Percentiles rank a stretch among this genome's conserved stretches.
phyloP scores from a whole-genome alignment of 2,329 filamentous ascomycete genomes.

The Periconia sp. region DNA sequence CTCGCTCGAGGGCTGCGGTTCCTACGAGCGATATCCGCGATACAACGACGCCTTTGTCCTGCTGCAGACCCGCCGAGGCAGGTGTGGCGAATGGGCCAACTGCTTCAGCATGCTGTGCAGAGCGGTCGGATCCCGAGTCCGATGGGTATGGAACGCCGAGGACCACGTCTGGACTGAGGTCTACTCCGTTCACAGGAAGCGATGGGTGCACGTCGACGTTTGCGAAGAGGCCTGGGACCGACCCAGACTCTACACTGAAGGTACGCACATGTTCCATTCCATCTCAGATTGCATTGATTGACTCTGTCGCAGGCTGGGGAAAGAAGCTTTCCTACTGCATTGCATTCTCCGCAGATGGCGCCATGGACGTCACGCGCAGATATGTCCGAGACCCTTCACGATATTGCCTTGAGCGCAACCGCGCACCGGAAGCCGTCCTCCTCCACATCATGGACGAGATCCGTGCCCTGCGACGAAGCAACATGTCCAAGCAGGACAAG shows the following conservation, averaged over 20 bases:
- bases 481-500: conserved; percentile 84
- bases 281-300: conserved; percentile 15
- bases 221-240: conserved; percentile 97
- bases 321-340: conserved; percentile 98
- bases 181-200: conserved; percentile 89
- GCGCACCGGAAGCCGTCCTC: conserved; percentile 86
- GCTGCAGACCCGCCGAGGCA: conserved; percentile 82
- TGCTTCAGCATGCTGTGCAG: conserved; percentile 99
- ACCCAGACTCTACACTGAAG: conserved; percentile 88
- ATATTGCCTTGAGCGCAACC: conserved; percentile 75
- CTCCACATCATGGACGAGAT: conserved; percentile 94
- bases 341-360: conserved; percentile 90
- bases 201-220: conserved; percentile 96
- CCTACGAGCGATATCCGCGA: conserved; percentile 87
- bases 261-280: conserved; percentile 49
- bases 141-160: conserved; percentile 98
- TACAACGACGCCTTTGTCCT: conserved; percentile 96
- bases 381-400: conserved; percentile 73
- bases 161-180: conserved; percentile 98
- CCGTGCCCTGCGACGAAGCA: conserved; percentile 78
- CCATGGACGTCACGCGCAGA: conserved; percentile 70
- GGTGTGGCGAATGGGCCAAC: conserved; percentile 96
- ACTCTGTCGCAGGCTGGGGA: conserved; percentile 70
- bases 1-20: conserved; percentile 74
- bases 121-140: conserved; percentile 85